Evolutionary conservation across 345 rosid genomes (phyloP).

Genomic region (Eucalyptus decipiens): DNA sequence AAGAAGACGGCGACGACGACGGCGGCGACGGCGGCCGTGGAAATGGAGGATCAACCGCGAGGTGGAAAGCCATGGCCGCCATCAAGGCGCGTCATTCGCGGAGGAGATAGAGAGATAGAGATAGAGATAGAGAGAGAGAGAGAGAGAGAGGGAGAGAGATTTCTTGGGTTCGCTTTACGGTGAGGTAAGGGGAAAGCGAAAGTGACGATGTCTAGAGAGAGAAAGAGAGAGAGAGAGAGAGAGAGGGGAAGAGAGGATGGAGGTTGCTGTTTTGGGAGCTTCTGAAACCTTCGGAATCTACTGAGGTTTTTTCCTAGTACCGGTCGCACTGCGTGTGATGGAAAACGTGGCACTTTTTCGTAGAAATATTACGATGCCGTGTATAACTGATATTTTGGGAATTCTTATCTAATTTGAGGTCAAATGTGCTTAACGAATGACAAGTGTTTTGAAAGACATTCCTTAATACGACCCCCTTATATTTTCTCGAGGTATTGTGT

Average conservation of each 20-base stretch:
- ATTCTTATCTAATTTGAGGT: background rate
- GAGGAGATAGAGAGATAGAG: background rate
- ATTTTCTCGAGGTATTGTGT: background rate
- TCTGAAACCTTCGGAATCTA: background rate
- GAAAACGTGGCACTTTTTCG: background rate
- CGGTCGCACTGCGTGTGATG: background rate
- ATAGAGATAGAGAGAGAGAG: too few relatives aligned
- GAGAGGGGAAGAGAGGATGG: background rate
- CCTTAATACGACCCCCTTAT: fast-evolving
- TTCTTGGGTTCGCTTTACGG: background rate
- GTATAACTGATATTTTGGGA: background rate
- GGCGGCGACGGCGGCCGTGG: background rate
- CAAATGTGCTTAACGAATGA: background rate
- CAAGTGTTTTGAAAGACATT: background rate
- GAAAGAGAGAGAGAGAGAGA: background rate
- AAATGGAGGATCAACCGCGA: background rate
- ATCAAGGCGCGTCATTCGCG: background rate
- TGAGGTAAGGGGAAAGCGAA: background rate
- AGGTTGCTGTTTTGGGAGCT: background rate
- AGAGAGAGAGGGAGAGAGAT: background rate
- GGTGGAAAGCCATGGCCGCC: background rate
- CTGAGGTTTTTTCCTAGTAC: background rate
- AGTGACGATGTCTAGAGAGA: background rate
- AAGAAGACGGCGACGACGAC: background rate
- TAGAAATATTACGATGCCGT: background rate